Evolutionary conservation across 768 basidiomycete genomes (phyloP).

Genomic region (Nidularia sp.): DNA sequence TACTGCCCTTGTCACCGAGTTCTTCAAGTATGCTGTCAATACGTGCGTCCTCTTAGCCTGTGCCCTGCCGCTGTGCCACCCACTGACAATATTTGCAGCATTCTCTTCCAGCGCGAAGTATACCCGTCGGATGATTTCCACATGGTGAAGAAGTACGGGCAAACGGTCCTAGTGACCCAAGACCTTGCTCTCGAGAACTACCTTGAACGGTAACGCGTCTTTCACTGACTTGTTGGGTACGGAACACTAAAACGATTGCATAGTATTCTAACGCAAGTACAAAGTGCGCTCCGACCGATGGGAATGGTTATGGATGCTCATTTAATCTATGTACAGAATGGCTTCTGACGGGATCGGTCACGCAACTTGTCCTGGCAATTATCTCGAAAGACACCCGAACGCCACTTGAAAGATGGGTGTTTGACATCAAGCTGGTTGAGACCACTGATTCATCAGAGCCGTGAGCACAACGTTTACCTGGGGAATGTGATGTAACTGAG

Average conservation of each 20-base stretch:
- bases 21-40: constrained; percentile 99
- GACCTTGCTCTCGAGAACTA: constrained; percentile 93
- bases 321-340: constrained; percentile 56
- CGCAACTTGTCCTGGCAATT: constrained; percentile 92
- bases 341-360: constrained; percentile 89
- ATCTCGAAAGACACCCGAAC: constrained; percentile 91
- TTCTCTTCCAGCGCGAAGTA: constrained; percentile 93
- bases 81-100: constrained; percentile 41
- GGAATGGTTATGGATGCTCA: not conserved
- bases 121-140: constrained; percentile 98
- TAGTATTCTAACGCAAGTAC: constrained; percentile 89
- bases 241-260: not conserved
- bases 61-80: not conserved
- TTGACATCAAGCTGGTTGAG: constrained; percentile 86
- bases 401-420: constrained; percentile 96
- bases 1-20: constrained; percentile 90
- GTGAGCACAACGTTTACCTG: constrained; percentile 30
- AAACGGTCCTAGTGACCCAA: constrained; percentile 91
- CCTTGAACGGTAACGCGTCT: constrained; percentile 58
- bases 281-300: constrained; percentile 54
- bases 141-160: constrained; percentile 99
- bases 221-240: too few relatives aligned
- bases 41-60: constrained; percentile 49
- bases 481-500: constrained; percentile 2
- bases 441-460: constrained; percentile 42